Evolutionary conservation across 371 early-diverging fungal genomes (phyloP).

Genomic region (Encephalitozoon romaleae): DNA sequence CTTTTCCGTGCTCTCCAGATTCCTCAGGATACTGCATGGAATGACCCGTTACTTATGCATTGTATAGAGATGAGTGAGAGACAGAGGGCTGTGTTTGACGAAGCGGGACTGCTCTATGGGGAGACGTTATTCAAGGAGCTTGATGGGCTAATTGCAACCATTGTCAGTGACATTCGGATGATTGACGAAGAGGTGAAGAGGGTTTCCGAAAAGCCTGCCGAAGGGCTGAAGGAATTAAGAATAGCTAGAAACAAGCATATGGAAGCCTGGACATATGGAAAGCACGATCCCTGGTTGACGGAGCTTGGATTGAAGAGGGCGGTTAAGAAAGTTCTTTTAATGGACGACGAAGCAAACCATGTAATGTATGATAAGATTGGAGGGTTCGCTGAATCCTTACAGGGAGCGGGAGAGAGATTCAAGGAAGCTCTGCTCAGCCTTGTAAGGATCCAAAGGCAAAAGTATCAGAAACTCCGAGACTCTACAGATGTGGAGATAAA

Average conservation of each 20-base stretch:
- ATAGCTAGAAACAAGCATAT: conserved; percentile 15
- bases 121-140: conserved; percentile 22
- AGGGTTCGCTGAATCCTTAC: conserved; percentile 1
- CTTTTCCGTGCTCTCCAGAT: conserved; percentile 35
- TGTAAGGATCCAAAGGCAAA: conserved; percentile 18
- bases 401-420: background rate
- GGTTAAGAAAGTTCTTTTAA: conserved; percentile 28
- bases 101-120: background rate
- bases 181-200: conserved; percentile 23
- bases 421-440: background rate
- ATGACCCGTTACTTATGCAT: conserved; percentile 25
- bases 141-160: conserved; percentile 7
- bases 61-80: conserved; percentile 33
- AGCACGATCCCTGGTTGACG: conserved; percentile 45
- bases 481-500: background rate
- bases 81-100: conserved; percentile 29
- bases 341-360: background rate
- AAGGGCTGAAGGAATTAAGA: background rate
- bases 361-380: background rate
- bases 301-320: conserved; percentile 35
- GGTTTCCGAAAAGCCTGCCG: background rate
- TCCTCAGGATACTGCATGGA: conserved; percentile 41
- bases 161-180: conserved; percentile 14
- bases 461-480: conserved; percentile 5
- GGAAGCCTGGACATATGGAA: conserved; percentile 22